A percentile compares a stretch with the other conserved stretches of the same genome.
These are phyloP conservation scores for Aquilaria yunnanensis DNA, from an alignment of 345 rosid genomes.

Conservation along the genomic window DNA sequence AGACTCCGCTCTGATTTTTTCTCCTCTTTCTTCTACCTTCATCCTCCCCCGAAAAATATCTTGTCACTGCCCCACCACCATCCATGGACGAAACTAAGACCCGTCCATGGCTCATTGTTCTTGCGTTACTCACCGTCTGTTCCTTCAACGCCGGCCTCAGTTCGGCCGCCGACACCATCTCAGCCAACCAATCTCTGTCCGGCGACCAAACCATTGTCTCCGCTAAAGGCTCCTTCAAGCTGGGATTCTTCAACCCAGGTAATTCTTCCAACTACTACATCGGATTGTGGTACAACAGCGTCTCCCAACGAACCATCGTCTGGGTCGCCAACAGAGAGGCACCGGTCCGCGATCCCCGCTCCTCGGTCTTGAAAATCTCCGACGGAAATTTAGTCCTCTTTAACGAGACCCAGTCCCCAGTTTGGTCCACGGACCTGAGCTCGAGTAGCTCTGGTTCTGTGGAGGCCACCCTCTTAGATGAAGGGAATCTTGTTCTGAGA, in stretches of 20 bases:
- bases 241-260: constrained; percentile 68
- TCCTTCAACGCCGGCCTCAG: constrained; percentile 22
- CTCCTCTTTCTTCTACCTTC: no score
- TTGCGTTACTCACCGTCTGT: constrained; percentile 22
- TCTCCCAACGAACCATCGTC: constrained; percentile 28
- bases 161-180: constrained; percentile 44
- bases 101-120: constrained; percentile 19
- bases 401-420: constrained; percentile 31
- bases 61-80: not conserved
- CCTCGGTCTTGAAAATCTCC: constrained; percentile 46
- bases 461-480: constrained; percentile 45
- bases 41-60: no score
- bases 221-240: constrained; percentile 28
- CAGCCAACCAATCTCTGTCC: constrained; percentile 41
- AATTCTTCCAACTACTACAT: constrained; percentile 52
- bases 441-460: constrained; percentile 19
- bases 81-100: constrained; percentile 22
- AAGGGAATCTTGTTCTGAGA: constrained; percentile 60
- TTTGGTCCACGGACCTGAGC: constrained; percentile 69
- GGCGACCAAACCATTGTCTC: constrained; percentile 61
- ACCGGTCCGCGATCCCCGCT: constrained; percentile 38
- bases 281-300: constrained; percentile 54
- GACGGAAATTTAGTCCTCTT: constrained; percentile 63
- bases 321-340: constrained; percentile 80
- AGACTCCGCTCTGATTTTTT: no score